phyloP scores from a whole-genome alignment of 2,329 filamentous ascomycete genomes.

The Venturia oleaginea region DNA sequence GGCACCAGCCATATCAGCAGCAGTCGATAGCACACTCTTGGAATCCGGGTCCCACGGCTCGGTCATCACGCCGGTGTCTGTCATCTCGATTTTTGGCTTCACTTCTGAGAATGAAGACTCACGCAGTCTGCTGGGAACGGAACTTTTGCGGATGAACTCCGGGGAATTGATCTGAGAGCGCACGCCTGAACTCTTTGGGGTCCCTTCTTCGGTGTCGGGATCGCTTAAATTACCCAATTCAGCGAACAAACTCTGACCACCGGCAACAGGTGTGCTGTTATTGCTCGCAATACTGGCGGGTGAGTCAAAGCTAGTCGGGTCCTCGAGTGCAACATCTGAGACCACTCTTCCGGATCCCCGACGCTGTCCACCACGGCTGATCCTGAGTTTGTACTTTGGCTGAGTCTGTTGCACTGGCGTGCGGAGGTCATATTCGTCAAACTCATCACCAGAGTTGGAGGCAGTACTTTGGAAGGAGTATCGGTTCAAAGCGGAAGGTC shows the following conservation, averaged over 20 bases:
- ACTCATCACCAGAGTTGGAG: conserved; percentile 74
- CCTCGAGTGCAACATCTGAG: conserved; percentile 34
- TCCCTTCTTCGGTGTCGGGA: conserved; percentile 23
- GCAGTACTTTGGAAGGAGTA: conserved; percentile 77
- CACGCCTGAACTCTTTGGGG: conserved; percentile 7
- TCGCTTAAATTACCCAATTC: conserved; percentile 21
- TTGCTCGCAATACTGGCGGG: conserved; percentile 41
- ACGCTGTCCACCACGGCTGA: conserved; percentile 52
- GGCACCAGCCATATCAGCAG: conserved; percentile 30
- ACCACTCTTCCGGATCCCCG: conserved; percentile 20
- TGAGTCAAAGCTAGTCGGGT: conserved; percentile 47
- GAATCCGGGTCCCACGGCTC: conserved; percentile 20
- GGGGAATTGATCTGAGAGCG: conserved; percentile 18
- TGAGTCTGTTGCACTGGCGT: conserved; percentile 57
- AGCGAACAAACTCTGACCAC: conserved; percentile 53
- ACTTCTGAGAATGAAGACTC: conserved; percentile 16
- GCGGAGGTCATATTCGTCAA: conserved; percentile 48
- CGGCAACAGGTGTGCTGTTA: conserved; percentile 25
- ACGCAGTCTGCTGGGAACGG: conserved; percentile 7
- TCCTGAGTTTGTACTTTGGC: conserved; percentile 61
- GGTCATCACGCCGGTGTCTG: conserved; percentile 15
- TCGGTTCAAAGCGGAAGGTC: conserved; percentile 34
- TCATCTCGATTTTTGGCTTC: conserved; percentile 13
- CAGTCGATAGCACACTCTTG: conserved; percentile 18
- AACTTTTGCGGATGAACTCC: conserved; percentile 19